Evolutionary conservation across 2,329 filamentous ascomycete species (phyloP).

Genomic region (Penicillium sp.): DNA sequence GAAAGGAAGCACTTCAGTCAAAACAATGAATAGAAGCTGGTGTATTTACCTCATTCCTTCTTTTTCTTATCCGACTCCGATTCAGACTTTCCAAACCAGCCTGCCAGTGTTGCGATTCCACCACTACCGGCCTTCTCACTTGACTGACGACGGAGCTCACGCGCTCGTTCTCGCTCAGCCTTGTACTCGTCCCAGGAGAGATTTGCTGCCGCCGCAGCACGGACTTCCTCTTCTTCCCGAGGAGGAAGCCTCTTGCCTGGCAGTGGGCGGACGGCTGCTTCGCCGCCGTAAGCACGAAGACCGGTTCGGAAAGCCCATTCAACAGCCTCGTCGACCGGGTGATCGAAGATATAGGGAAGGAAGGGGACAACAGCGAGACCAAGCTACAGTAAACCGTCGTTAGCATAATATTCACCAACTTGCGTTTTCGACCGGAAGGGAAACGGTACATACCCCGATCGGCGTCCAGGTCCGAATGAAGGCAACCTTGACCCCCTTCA

Average conservation of each 20-base stretch:
- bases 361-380: conserved; percentile 69
- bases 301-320: conserved; percentile 82
- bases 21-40: background rate
- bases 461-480: conserved; percentile 75
- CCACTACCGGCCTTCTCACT: conserved; percentile 3
- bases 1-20: background rate
- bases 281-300: conserved; percentile 64
- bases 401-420: conserved; percentile 6
- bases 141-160: conserved; percentile 20
- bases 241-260: conserved; percentile 15
- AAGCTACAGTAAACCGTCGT: conserved; percentile 37
- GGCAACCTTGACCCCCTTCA: conserved; percentile 72
- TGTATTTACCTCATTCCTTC: conserved; percentile 13
- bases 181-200: conserved; percentile 33
- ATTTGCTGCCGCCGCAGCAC: conserved; percentile 9
- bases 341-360: conserved; percentile 74
- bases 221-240: background rate
- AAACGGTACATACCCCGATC: conserved; percentile 62
- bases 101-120: conserved; percentile 3
- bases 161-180: conserved; percentile 22
- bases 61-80: conserved; percentile 15
- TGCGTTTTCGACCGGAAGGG: background rate
- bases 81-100: conserved; percentile 10
- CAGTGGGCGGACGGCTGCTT: conserved; percentile 42
- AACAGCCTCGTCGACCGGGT: conserved; percentile 83